Base-by-base conservation (phyloP, 148 eudicot genomes). In the Vaccinium myrtillus region DNA sequence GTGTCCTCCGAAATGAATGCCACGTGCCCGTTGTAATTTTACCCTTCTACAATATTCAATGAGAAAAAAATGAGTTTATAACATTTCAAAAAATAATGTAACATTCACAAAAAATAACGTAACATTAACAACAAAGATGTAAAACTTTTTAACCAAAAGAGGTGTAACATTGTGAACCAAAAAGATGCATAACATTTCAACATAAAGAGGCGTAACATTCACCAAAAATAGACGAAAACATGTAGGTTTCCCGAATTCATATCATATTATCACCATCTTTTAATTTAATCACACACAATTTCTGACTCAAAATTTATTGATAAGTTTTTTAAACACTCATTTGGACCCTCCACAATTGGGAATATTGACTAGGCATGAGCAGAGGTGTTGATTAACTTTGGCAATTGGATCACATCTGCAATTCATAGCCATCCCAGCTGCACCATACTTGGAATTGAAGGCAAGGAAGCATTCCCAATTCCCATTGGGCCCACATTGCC, bases 371-470 rank as follows among this genome's bases (percentile, higher is more conserved):
- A 73, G 23, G 13, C 77, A 73, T 0, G 77, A 30, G 23, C 77
- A 73, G 49, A 16, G 49, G 77, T 73, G 77, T 1, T 15, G 11
- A 36, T 39, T 18, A 30, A 30, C 0, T 39, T 7, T 11, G 39
- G 49, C 50, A 36, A 18, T 16, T 14, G 43, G 48, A 73, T 32
- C n/a, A 36, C 77, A 73, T 16, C 50, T 39, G 49, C 50, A 73
- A 9, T 73, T 73, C 49, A 36, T 16, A 36, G 77, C 77, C 77
- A 39, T 73, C 50, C 77, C 50, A 6, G 77, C 15, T 39, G 77
- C 77, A 30, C 77, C 77, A 73, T 73, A 73, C n/a, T 73, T 36
- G 43, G 77, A 16, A 73, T 73, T 73, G 3, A 73, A 36, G 8
- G 16, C 50, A 15, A 36, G 50, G 21, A 43, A 74, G 77, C 77